phyloP scores from a whole-genome alignment of 1,139 yeast species.

The Suzukiozyma palmioleophila region DNA sequence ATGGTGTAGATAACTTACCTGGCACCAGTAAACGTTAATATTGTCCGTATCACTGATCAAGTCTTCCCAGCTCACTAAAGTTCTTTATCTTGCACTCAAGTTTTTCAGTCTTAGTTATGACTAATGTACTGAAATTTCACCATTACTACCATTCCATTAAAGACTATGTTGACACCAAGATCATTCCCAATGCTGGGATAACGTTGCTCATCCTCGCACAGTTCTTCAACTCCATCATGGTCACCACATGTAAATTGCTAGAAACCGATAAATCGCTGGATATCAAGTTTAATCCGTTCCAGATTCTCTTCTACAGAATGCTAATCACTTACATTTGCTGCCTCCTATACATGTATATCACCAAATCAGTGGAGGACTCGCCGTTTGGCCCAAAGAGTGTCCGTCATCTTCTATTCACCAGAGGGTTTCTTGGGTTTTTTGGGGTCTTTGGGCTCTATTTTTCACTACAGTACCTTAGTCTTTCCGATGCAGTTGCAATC shows the following conservation, averaged over 20 bases:
- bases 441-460: constrained; percentile 77
- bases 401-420: constrained; percentile 49
- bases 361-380: constrained; percentile 51
- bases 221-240: constrained; percentile 73
- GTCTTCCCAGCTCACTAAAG: too few relatives aligned
- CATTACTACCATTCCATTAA: neutral
- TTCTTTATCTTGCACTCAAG: too few relatives aligned
- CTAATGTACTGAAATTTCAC: too few relatives aligned
- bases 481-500: constrained; percentile 74
- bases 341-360: constrained; percentile 47
- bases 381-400: constrained; percentile 68
- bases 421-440: constrained; percentile 74
- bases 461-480: constrained; percentile 66
- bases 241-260: constrained; percentile 65
- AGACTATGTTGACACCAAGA: constrained; percentile 2
- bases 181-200: constrained; percentile 32
- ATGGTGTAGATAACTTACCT: too few relatives aligned
- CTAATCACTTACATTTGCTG: constrained; percentile 60
- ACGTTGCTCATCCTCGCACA: constrained; percentile 51
- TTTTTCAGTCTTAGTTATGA: too few relatives aligned
- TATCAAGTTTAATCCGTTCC: constrained; percentile 68
- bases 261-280: constrained; percentile 56
- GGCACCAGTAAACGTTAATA: too few relatives aligned
- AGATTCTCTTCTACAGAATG: constrained; percentile 77
- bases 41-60: too few relatives aligned